phyloP scores from a whole-genome alignment of 257 asterid species.

The Jacaranda copaia region DNA sequence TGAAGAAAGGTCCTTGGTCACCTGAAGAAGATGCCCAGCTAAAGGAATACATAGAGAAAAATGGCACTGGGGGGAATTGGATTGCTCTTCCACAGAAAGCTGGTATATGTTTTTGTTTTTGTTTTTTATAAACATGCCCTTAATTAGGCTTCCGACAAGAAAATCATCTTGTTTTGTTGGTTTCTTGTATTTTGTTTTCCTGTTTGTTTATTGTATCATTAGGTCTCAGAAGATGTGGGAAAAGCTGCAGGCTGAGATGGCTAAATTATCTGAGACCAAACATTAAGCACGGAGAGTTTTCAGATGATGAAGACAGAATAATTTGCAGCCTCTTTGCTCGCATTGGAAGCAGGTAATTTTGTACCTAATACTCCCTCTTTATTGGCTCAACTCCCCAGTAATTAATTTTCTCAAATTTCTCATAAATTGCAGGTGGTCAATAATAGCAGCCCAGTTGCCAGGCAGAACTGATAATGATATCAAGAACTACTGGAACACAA shows the following conservation, averaged over 20 bases:
- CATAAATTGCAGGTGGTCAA: conserved; percentile 48
- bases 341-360: conserved; percentile 81
- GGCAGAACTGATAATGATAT: conserved; percentile 92
- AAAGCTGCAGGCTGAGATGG: conserved; percentile 92
- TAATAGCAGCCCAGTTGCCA: conserved; percentile 81
- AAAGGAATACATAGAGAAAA: conserved; percentile 64
- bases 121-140: no score
- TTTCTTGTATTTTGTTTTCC: not conserved
- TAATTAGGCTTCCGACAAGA: no score
- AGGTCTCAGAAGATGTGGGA: conserved; percentile 81
- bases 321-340: conserved; percentile 72
- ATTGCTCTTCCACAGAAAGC: conserved; percentile 87
- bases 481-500: conserved; percentile 93
- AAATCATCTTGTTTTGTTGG: not conserved
- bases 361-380: no score
- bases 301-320: conserved; percentile 74
- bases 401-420: no score
- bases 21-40: conserved; percentile 89
- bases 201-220: not conserved
- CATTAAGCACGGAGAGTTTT: conserved; percentile 81
- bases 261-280: conserved; percentile 84
- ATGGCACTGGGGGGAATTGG: conserved; percentile 89
- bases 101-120: conserved; percentile 41
- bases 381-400: no score
- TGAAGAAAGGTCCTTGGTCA: conserved; percentile 89